phyloP scores from a whole-genome alignment of 2,329 filamentous ascomycete genomes.

The Annulohypoxylon truncatum region DNA sequence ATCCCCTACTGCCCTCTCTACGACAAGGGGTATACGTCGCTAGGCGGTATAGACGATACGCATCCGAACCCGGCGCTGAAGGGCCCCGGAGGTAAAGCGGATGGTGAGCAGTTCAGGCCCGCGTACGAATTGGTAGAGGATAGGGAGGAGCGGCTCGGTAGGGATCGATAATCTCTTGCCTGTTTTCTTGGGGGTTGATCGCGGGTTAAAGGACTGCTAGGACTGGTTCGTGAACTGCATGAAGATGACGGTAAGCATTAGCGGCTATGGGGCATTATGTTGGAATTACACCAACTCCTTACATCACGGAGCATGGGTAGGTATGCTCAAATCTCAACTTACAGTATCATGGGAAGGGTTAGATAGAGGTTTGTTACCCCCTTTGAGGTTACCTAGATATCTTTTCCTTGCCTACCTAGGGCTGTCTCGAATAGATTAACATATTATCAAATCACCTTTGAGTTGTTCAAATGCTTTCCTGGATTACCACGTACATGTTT shows the following conservation, averaged over 20 bases:
- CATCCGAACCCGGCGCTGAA: slow-evolving; percentile 84
- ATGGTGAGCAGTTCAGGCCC: slow-evolving; percentile 66
- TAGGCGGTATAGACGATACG: slow-evolving; percentile 92
- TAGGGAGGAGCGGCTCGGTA: slow-evolving; percentile 80
- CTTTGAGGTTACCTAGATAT: slow-evolving; percentile 7
- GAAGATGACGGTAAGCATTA: background rate
- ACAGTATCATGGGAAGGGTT: background rate
- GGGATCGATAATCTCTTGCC: slow-evolving; percentile 62
- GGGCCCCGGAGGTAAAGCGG: slow-evolving; percentile 49
- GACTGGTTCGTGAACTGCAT: background rate
- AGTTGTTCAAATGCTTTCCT: too few species aligned
- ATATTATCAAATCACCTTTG: background rate
- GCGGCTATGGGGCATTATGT: background rate
- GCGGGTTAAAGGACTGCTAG: background rate
- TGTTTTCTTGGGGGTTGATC: background rate
- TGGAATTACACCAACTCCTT: background rate
- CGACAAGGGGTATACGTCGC: slow-evolving; percentile 86
- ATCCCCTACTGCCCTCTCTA: slow-evolving; percentile 90
- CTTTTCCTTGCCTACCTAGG: background rate
- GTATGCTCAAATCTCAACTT: background rate
- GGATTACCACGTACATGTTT: background rate
- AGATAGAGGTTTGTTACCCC: slow-evolving; percentile 8
- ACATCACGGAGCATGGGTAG: background rate
- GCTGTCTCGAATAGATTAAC: background rate
- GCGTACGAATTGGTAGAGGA: slow-evolving; percentile 82